These are phyloP conservation scores for Quercus glauca DNA, from an alignment of 306 rosid species.

Conservation along the genomic window DNA sequence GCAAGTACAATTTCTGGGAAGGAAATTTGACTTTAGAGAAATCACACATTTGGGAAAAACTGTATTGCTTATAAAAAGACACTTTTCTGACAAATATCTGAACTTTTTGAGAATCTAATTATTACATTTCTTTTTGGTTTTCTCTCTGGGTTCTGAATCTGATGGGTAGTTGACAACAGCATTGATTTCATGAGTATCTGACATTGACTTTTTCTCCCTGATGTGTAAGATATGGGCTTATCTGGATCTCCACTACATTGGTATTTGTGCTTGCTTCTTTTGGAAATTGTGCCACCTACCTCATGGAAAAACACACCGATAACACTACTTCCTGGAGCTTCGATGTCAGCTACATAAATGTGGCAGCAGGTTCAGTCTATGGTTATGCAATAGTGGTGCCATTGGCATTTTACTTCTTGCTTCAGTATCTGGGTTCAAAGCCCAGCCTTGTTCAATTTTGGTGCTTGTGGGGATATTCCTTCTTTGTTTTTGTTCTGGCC, in stretches of 20 bases:
- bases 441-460: constrained; percentile 75
- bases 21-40: neutral
- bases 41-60: neutral
- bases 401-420: constrained; percentile 77
- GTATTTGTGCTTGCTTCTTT: constrained; percentile 82
- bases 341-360: constrained; percentile 73
- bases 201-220: constrained; percentile 8
- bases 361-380: constrained; percentile 78
- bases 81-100: neutral
- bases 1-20: neutral
- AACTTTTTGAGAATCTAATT: neutral
- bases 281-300: constrained; percentile 96
- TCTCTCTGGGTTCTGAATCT: neutral
- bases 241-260: constrained; percentile 95
- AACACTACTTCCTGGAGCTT: constrained; percentile 66
- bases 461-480: constrained; percentile 99
- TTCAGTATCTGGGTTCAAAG: constrained; percentile 77
- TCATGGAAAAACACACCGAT: constrained; percentile 56
- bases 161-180: neutral
- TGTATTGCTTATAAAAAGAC: neutral
- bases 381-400: constrained; percentile 86
- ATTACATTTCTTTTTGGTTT: neutral
- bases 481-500: constrained; percentile 70
- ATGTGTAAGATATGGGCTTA: constrained; percentile 55
- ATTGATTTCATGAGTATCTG: constrained; percentile 16